phyloP scores from a whole-genome alignment of 345 rosid genomes.

The Salix brachista region DNA sequence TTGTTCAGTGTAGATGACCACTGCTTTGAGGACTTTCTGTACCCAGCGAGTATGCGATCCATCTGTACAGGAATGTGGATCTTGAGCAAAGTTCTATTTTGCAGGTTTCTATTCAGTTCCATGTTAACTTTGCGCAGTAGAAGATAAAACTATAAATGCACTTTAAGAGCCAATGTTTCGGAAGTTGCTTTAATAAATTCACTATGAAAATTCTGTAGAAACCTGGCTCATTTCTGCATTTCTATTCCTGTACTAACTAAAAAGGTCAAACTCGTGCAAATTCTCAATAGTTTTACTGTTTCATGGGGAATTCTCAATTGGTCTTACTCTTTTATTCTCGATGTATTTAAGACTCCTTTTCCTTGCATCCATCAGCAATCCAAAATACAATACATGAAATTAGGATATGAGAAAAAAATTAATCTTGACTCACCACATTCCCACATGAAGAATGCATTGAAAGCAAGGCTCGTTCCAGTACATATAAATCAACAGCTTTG shows the following conservation, averaged over 20 bases:
- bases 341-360: no score
- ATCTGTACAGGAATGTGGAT: constrained; percentile 43
- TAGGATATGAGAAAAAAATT: neutral
- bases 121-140: neutral
- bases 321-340: neutral
- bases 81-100: neutral
- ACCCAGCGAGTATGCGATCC: constrained; percentile 70
- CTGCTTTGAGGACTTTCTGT: constrained; percentile 90
- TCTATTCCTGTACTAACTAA: neutral
- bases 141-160: neutral
- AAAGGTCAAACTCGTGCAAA: neutral
- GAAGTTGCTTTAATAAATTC: neutral
- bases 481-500: constrained; percentile 92
- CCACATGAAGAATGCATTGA: constrained; percentile 97
- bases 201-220: neutral
- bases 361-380: neutral
- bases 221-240: neutral
- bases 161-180: neutral
- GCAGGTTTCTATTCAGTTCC: neutral
- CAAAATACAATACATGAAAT: neutral
- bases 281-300: neutral
- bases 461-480: constrained; percentile 87
- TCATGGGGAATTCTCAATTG: neutral
- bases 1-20: constrained; percentile 95
- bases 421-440: constrained; percentile 66